These are phyloP conservation scores for Iberis pinnata DNA, from an alignment of 345 rosid species.

Conservation along the genomic window DNA sequence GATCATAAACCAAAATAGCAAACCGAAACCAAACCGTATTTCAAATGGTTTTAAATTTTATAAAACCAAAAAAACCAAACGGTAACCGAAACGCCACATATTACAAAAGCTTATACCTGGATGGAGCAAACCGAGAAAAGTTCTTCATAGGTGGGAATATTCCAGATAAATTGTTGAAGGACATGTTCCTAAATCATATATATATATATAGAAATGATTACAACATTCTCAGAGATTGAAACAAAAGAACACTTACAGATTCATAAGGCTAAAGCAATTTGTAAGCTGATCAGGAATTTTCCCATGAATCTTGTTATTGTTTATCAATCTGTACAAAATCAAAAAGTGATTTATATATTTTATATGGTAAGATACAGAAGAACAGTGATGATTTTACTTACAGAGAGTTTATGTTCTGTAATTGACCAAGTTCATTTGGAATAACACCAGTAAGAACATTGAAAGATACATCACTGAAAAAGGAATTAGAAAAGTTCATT, in stretches of 20 bases:
- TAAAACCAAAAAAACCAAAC: no score
- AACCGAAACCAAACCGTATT: no score
- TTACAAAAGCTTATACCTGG: slow-evolving; percentile 51
- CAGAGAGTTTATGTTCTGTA: slow-evolving; percentile 77
- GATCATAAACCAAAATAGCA: no score
- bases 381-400: slow-evolving; percentile 32
- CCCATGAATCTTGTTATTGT: slow-evolving; percentile 68
- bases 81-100: no score
- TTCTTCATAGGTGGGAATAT: slow-evolving; percentile 54
- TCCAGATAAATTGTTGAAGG: slow-evolving; percentile 85
- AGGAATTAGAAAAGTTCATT: not conserved
- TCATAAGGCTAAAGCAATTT: slow-evolving; percentile 68
- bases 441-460: slow-evolving; percentile 60
- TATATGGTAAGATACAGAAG: not conserved
- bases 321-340: slow-evolving; percentile 44
- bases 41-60: no score
- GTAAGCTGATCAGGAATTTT: slow-evolving; percentile 74
- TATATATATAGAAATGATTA: not conserved
- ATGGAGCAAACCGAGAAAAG: slow-evolving; percentile 52
- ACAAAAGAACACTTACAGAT: slow-evolving; percentile 40
- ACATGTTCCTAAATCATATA: slow-evolving; percentile 49
- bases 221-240: no score
- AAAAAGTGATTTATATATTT: not conserved
- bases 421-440: slow-evolving; percentile 72
- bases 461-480: slow-evolving; percentile 65